Base-by-base conservation (phyloP, 2,329 filamentous ascomycete genomes). In the Rhynchosporium agropyri region DNA sequence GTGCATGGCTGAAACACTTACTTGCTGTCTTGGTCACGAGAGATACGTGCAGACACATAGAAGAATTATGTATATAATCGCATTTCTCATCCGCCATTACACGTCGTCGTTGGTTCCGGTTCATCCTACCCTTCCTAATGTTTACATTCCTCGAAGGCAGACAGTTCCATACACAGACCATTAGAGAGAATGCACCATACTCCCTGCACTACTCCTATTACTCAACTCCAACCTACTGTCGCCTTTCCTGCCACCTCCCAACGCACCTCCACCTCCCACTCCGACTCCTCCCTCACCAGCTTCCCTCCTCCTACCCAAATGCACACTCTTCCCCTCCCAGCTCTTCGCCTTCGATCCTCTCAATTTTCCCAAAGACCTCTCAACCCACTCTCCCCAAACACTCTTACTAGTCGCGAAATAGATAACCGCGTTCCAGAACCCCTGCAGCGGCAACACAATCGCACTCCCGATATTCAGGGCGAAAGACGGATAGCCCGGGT, bases 391-490 rank as follows among this genome's bases (percentile, higher is more conserved):
- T 71, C 81, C 81, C 70, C 86, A 87, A 0, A 87, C 86, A 55
- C 81, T 76, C 81, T 85, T 84, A 4, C 88, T 91, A 0, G 89
- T 91, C 12, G 84, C 81, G 20, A 87, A 78, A 75, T 94, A 95
- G 66, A 95, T 91, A 59, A 90, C 76, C 26, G 87, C 84, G 73
- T 95, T 95, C 90, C 91, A 94, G 71, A 93, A 90, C 0, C 91
- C 91, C 72, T 95, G 91, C 0, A 92, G 79, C 0, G 91, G 91
- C 5, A 95, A 80, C 1, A 94, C 90, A 42, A 91, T 81, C 0
- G 89, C 87, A 29, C 87, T 87, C 67, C 86, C 84, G 63, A 89
- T 84, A 70, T 91, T 88, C 38, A 95, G 81, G 0, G 81, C 79
- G 45, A 86, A 83, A 5, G 79, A 81, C 0, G 80, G 76, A 1